A percentile compares a stretch with the other conserved stretches of the same genome.
phyloP scores from a whole-genome alignment of 257 asterid genomes.

The Anisodus acutangulus region DNA sequence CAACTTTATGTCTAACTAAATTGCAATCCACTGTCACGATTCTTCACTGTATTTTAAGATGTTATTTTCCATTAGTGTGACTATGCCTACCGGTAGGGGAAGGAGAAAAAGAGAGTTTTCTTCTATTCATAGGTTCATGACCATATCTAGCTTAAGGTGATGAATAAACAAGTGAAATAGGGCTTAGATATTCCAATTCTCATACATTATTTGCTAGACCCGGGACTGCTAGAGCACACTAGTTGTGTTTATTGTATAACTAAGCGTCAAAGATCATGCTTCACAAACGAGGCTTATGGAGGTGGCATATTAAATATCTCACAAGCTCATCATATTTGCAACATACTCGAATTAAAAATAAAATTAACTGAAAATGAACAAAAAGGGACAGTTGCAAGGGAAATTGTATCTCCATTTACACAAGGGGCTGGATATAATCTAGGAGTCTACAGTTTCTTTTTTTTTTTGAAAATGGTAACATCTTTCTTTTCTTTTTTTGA shows the following conservation, averaged over 20 bases:
- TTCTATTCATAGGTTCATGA: not conserved
- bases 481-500: not conserved
- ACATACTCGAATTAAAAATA: not conserved
- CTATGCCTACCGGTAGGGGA: not conserved
- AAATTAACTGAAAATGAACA: conserved; percentile 7
- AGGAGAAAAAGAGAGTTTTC: not conserved
- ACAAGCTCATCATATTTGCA: conserved; percentile 7
- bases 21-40: not conserved
- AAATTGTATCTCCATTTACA: conserved; percentile 20
- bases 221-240: not conserved
- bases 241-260: not conserved
- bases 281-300: not conserved
- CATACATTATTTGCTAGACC: not conserved
- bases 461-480: not conserved
- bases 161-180: conserved; percentile 1
- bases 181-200: not conserved
- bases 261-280: not conserved
- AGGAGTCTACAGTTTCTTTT: not conserved
- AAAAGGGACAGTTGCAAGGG: conserved; percentile 6
- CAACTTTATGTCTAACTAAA: not conserved
- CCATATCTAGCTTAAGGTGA: not conserved
- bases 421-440: conserved; percentile 1
- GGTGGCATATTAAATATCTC: not conserved
- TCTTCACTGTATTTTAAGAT: conserved; percentile 7
- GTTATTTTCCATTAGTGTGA: not conserved